Base-by-base conservation (phyloP, 1,284 basidiomycete species). In the Boletellus deceptivus region DNA sequence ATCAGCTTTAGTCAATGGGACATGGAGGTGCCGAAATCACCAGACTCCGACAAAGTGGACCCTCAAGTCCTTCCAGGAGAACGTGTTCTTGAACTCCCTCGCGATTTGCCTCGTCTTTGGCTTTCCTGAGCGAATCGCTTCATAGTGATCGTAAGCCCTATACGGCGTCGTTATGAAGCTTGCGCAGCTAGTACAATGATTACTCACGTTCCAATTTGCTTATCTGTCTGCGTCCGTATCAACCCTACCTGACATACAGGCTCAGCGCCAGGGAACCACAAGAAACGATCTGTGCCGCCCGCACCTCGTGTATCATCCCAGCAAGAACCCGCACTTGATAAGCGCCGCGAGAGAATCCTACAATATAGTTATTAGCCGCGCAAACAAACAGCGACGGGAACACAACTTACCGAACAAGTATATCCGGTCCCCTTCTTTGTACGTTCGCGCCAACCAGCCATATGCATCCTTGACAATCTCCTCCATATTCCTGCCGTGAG, bases 311-410 rank as follows among this genome's bases (percentile, higher is more conserved):
- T 40, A 76, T 73, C 75, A 77, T 76, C 1, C 56, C 73, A 0
- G 75, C 72, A 2, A 76, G 55, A 3, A 60, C 63, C 4, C 75
- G 69, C 11, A 69, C 75, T 63, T 76, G 75, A 55, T 75, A 77
- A 20, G 75, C 75, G 14, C 75, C 75, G 29, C 75, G 65, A 43
- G 74, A 76, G 52, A 76, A 77, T 9, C 76, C 76, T 76, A 14
- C 4, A 11, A 24, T 6, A 2, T 0, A 1, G 25, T 17, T 2
- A 35, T 46, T 3, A 16, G 13, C 37, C n/a, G 8, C 3, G 7
- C 34, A 35, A 35, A 5, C 34, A 35, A 35, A 5, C 2, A 2
- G 11, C 6, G 14, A 34, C 17, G 3, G 40, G 9, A 31, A 35
- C 3, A 1, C 18, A 33, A 22, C 44, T 0, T 42, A 74, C 76